Evolutionary conservation across 768 basidiomycete genomes (phyloP).

Genomic region (Mycena vulgaris): DNA sequence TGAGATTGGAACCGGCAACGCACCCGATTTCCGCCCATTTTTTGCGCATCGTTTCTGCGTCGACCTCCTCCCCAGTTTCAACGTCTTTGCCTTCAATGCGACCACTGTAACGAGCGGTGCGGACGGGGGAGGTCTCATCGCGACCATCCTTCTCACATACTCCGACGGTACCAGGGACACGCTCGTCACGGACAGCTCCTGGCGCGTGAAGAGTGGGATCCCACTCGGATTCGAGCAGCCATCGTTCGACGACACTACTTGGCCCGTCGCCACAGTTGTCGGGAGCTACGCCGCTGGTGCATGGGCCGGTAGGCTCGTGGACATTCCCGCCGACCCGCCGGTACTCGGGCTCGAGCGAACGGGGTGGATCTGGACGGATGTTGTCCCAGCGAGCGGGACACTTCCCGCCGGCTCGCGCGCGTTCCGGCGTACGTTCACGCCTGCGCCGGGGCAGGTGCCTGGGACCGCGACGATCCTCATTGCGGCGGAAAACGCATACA

Average conservation of each 20-base stretch:
- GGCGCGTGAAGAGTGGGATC: constrained; percentile 5
- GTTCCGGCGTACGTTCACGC: no score
- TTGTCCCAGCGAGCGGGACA: constrained; percentile 13
- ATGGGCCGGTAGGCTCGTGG: background rate
- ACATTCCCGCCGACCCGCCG: constrained; percentile 16
- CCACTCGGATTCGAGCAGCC: constrained; percentile 19
- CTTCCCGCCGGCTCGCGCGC: no score
- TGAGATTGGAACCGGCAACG: constrained; percentile 3
- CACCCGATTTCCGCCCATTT: no score
- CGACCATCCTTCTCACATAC: constrained; percentile 27
- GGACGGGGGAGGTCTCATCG: constrained; percentile 5
- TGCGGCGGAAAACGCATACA: constrained; percentile 15
- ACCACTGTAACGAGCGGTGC: background rate
- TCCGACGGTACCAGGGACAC: constrained; percentile 26
- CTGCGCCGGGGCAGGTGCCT: constrained; percentile 5
- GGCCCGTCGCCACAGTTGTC: constrained; percentile 8
- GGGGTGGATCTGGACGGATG: constrained; percentile 20
- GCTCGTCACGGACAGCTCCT: constrained; percentile 18
- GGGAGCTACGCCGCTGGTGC: background rate
- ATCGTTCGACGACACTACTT: constrained; percentile 28
- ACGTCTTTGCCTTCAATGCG: constrained; percentile 27
- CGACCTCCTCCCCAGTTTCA: constrained; percentile 22
- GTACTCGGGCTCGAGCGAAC: background rate
- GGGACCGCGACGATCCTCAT: constrained; percentile 8
- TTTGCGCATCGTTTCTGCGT: constrained; percentile 17